phyloP scores from a whole-genome alignment of 2,329 filamentous ascomycete genomes.

The Fusarium sp. region DNA sequence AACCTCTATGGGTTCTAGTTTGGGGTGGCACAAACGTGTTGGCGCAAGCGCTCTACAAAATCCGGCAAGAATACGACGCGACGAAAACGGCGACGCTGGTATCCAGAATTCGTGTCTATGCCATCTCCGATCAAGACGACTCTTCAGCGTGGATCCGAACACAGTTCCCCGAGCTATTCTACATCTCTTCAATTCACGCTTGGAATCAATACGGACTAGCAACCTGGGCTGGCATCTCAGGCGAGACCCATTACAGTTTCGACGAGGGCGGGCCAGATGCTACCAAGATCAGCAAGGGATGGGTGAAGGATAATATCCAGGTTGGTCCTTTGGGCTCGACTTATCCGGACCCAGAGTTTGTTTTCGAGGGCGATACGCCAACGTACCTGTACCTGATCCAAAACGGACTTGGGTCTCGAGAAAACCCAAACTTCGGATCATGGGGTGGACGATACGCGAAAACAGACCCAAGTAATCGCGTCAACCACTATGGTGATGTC shows the following conservation, averaged over 20 bases:
- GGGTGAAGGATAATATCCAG: conserved; percentile 68
- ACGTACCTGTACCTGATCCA: conserved; percentile 61
- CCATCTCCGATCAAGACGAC: conserved; percentile 73
- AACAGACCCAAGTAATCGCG: conserved; percentile 48
- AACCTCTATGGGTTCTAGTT: conserved; percentile 66
- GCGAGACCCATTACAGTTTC: conserved; percentile 43
- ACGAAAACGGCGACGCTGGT: conserved; percentile 54
- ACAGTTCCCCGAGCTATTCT: conserved; percentile 68
- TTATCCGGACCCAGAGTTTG: conserved; percentile 64
- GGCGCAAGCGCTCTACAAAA: conserved; percentile 59
- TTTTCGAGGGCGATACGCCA: conserved; percentile 67
- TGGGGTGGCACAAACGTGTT: conserved; percentile 69
- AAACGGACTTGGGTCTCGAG: conserved; percentile 56
- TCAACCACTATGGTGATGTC: conserved; percentile 43
- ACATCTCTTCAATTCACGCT: conserved; percentile 68
- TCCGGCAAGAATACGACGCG: conserved; percentile 45
- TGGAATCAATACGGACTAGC: conserved; percentile 69
- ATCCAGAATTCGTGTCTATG: conserved; percentile 64
- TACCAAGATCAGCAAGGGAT: conserved; percentile 62
- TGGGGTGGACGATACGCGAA: conserved; percentile 65
- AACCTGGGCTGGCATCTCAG: conserved; percentile 69
- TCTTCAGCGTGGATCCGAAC: conserved; percentile 67
- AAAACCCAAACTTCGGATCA: conserved; percentile 62
- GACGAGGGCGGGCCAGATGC: conserved; percentile 57
- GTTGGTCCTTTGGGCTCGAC: conserved; percentile 59